phyloP scores from a whole-genome alignment of 345 rosid species.

The Sisymbrium irio region DNA sequence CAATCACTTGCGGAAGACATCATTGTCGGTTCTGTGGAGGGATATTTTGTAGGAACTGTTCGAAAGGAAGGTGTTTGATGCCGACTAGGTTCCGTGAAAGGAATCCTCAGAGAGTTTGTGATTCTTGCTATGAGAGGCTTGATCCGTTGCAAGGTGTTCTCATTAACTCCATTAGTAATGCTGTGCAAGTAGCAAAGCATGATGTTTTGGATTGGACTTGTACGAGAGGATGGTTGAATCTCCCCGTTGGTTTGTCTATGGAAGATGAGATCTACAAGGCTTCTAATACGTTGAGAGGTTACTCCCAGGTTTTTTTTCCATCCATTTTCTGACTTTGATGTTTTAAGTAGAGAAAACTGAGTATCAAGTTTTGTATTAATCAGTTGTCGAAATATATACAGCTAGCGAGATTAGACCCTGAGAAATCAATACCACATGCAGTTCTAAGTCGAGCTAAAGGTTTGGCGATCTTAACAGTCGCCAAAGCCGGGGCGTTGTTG shows the following conservation, averaged over 20 bases:
- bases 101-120: constrained; percentile 93
- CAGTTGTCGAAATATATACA: constrained; percentile 30
- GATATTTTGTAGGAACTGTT: constrained; percentile 75
- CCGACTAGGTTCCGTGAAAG: constrained; percentile 83
- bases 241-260: constrained; percentile 89
- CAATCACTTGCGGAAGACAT: constrained; percentile 85
- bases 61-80: constrained; percentile 79
- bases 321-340: neutral
- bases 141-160: constrained; percentile 89
- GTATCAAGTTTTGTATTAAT: neutral
- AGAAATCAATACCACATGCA: constrained; percentile 80
- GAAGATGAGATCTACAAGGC: constrained; percentile 97
- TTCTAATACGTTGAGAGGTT: constrained; percentile 72
- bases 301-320: constrained; percentile 51
- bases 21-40: constrained; percentile 98
- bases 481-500: constrained; percentile 78
- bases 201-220: constrained; percentile 96
- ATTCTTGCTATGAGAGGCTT: constrained; percentile 89
- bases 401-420: constrained; percentile 79
- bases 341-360: neutral
- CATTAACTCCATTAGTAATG: constrained; percentile 79
- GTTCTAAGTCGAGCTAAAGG: constrained; percentile 81
- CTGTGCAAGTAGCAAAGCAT: constrained; percentile 88
- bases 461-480: constrained; percentile 85
- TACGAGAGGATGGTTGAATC: constrained; percentile 88